phyloP scores from a whole-genome alignment of 169 alveolate genomes.

The Eimeria tenella region DNA sequence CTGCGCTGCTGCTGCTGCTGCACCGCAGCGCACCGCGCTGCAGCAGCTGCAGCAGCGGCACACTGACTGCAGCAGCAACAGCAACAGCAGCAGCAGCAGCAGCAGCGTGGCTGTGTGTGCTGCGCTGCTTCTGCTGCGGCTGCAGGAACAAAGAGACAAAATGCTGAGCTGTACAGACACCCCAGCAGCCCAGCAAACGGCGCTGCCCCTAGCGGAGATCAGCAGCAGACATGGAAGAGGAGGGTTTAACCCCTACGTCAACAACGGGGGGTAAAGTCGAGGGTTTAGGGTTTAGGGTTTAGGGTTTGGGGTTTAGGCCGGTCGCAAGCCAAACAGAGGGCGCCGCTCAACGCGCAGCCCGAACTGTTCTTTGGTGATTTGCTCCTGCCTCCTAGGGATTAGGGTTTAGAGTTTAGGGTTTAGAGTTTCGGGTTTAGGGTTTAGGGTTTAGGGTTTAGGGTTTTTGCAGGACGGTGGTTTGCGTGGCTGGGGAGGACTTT shows the following conservation, averaged over 20 bases:
- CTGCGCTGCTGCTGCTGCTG: constrained; percentile 33
- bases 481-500: constrained; percentile 77
- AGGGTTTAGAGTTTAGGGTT: constrained; percentile 16
- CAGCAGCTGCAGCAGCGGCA: constrained; percentile 36
- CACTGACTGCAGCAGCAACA: not conserved
- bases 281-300: constrained; percentile 24
- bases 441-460: constrained; percentile 22
- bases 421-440: constrained; percentile 11
- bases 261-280: constrained; percentile 72
- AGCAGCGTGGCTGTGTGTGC: not conserved
- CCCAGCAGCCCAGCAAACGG: not conserved
- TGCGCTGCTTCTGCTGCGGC: not conserved
- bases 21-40: not conserved
- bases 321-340: too few relatives aligned
- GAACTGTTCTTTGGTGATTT: not conserved
- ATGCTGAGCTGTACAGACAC: not conserved
- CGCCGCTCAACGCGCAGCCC: too few relatives aligned
- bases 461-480: constrained; percentile 71
- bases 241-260: constrained; percentile 72
- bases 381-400: not conserved
- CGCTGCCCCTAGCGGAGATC: constrained; percentile 42
- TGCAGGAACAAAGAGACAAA: not conserved
- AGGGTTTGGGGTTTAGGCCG: not conserved
- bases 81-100: constrained; percentile 12
- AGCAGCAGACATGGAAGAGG: not conserved